These are phyloP conservation scores for Geotrichum cucujoidarum DNA, from an alignment of 1,139 yeast species.

Conservation along the genomic window DNA sequence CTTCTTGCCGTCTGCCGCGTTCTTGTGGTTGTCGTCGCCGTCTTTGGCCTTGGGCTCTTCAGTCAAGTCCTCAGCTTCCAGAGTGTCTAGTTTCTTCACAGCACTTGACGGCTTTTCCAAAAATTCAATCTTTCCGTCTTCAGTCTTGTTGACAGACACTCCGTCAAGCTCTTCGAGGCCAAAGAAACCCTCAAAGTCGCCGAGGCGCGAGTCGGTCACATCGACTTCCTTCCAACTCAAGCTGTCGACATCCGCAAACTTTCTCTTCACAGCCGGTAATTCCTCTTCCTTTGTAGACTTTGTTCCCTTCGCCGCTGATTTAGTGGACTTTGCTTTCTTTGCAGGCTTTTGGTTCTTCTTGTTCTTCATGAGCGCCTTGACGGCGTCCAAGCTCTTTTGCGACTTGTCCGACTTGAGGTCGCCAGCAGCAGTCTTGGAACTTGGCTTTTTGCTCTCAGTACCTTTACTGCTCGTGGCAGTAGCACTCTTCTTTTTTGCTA, in stretches of 20 bases:
- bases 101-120: slow-evolving; percentile 36
- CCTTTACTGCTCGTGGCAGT: neutral
- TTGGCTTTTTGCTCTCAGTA: neutral
- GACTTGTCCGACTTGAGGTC: neutral
- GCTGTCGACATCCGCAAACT: slow-evolving; percentile 26
- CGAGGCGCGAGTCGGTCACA: slow-evolving; percentile 68
- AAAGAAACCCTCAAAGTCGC: slow-evolving; percentile 82
- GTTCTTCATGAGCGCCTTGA: slow-evolving; percentile 2
- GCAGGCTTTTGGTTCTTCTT: neutral
- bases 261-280: neutral
- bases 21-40: neutral
- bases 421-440: neutral
- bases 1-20: slow-evolving; percentile 23
- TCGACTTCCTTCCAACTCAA: slow-evolving; percentile 72
- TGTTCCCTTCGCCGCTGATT: neutral
- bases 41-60: slow-evolving; percentile 25
- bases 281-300: neutral
- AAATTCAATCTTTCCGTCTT: slow-evolving; percentile 62
- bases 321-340: neutral
- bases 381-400: slow-evolving; percentile 1
- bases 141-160: slow-evolving; percentile 63
- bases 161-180: slow-evolving; percentile 95
- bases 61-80: slow-evolving; percentile 22
- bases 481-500: slow-evolving; percentile 2
- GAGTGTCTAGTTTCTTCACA: slow-evolving; percentile 22